These are phyloP conservation scores for Aspergillus tamarii DNA, from an alignment of 2,329 filamentous ascomycete genomes.

Conservation along the genomic window DNA sequence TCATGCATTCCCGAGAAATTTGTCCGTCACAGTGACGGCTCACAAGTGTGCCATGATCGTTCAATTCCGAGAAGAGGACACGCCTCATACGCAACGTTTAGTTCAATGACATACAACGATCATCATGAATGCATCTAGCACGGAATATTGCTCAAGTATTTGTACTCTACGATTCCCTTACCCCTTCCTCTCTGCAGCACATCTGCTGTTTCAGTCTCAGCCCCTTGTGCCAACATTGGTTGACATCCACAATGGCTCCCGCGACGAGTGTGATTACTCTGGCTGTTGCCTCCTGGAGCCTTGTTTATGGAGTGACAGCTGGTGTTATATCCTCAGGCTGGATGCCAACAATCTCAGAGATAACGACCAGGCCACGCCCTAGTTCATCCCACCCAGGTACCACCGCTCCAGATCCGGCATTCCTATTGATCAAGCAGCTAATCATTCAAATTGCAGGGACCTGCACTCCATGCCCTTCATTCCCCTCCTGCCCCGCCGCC, in stretches of 20 bases:
- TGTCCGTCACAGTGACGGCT: background rate
- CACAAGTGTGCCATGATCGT: background rate
- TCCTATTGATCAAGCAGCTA: background rate
- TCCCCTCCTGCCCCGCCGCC: background rate
- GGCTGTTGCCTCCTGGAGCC: background rate
- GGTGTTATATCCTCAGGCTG: background rate
- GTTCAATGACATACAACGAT: background rate
- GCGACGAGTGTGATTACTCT: background rate
- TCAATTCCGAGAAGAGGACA: background rate
- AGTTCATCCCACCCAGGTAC: background rate
- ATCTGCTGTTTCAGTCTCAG: background rate
- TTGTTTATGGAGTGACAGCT: background rate
- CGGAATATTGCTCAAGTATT: background rate
- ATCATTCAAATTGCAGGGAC: background rate
- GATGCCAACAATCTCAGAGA: background rate
- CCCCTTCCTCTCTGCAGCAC: background rate
- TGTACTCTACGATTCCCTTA: background rate
- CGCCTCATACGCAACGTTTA: background rate
- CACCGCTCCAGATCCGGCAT: background rate
- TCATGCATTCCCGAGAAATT: background rate
- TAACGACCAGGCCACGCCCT: background rate
- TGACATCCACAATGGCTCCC: background rate
- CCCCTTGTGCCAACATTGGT: background rate
- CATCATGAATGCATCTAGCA: slow-evolving; percentile 5
- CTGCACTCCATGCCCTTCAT: background rate